A percentile compares a stretch with the other conserved stretches of the same genome.
Conservation (phyloP, 495 filamentous ascomycete genomes). For the Rostrohypoxylon terebratum region DNA sequence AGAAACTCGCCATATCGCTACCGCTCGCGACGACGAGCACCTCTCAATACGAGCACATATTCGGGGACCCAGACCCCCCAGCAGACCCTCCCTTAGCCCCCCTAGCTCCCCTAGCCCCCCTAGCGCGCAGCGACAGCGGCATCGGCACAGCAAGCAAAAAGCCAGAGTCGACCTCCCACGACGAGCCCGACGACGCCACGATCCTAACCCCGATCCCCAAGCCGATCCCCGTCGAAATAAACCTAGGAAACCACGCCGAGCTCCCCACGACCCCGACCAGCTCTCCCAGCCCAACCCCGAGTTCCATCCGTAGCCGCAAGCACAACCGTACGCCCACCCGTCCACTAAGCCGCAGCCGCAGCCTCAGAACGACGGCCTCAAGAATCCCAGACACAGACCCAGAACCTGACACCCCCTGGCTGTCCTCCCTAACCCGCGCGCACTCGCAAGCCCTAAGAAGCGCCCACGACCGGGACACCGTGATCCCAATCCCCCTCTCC, state of each 20-base stretch:
- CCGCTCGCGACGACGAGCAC: conserved; percentile 37
- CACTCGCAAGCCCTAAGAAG: not conserved
- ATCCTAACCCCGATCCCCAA: conserved; percentile 1
- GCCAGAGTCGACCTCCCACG: not conserved
- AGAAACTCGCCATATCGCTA: conserved; percentile 27
- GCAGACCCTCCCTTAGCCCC: conserved; percentile 15
- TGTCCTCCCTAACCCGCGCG: not conserved
- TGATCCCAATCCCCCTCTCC: not conserved
- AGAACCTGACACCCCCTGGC: not conserved
- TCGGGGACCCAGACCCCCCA: conserved; percentile 26
- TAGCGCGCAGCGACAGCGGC: conserved; percentile 2
- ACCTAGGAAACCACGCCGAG: not conserved
- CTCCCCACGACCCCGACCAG: not conserved
- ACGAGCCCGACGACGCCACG: conserved; percentile 4
- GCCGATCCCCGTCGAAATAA: not conserved
- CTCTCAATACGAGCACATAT: conserved; percentile 41
- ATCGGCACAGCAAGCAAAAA: not conserved
- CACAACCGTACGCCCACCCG: not conserved
- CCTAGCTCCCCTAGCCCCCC: not conserved
- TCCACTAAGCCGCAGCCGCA: not conserved
- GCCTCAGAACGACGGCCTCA: not conserved
- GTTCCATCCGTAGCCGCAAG: not conserved
- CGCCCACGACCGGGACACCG: not conserved
- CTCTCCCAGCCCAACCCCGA: not conserved
- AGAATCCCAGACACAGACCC: not conserved